Evolutionary conservation across 257 asterid species (phyloP).

Genomic region (Solanum verrucosum): DNA sequence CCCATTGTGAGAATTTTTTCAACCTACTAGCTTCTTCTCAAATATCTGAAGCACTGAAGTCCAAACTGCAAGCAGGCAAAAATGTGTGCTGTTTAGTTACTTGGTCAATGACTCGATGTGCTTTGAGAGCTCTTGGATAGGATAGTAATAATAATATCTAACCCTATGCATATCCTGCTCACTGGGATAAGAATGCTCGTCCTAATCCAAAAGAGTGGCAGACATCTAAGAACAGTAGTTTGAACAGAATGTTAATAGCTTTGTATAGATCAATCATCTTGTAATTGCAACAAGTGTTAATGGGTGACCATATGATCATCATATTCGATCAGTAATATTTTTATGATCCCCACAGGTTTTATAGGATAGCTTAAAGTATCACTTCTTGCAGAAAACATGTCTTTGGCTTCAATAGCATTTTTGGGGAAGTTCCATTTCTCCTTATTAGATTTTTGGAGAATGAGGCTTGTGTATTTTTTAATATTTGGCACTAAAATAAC

Average conservation of each 20-base stretch:
- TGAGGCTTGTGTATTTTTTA: background rate
- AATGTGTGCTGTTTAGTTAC: background rate
- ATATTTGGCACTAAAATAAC: background rate
- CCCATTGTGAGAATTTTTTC: background rate
- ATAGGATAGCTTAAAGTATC: background rate
- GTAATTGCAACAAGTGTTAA: background rate
- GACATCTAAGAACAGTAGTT: background rate
- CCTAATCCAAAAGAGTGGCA: background rate
- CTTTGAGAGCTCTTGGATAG: background rate
- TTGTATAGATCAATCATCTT: background rate
- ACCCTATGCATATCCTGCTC: background rate
- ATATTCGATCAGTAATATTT: background rate
- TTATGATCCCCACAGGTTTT: background rate
- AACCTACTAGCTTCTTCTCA: background rate
- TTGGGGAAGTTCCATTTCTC: background rate
- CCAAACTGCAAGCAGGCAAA: background rate
- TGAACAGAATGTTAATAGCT: background rate
- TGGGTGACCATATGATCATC: background rate
- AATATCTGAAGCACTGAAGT: background rate
- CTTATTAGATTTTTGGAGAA: background rate
- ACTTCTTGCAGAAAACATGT: background rate
- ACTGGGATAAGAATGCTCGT: background rate
- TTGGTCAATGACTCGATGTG: background rate
- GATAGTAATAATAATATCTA: background rate
- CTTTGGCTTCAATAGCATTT: background rate